A percentile compares a stretch with the other conserved stretches of the same genome.
These are phyloP conservation scores for Phallus indusiatus DNA, from an alignment of 768 basidiomycete species.

Conservation along the genomic window DNA sequence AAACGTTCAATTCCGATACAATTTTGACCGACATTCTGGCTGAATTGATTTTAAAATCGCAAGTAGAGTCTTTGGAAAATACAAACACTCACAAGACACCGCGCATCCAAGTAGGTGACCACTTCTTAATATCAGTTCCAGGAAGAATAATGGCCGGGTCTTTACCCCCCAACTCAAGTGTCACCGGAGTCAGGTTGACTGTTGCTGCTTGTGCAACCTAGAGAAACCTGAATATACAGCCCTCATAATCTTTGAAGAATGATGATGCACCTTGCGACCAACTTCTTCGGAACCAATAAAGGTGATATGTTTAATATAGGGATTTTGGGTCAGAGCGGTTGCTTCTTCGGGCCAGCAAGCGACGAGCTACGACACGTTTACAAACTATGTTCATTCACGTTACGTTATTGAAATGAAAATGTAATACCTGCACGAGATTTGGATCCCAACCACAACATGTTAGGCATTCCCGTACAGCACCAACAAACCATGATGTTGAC, in stretches of 20 bases:
- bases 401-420: not conserved
- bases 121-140: constrained; percentile 71
- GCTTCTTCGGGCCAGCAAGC: constrained; percentile 88
- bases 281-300: constrained; percentile 81
- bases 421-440: constrained; percentile 75
- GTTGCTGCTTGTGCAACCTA: constrained; percentile 80
- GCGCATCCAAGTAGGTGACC: constrained; percentile 78
- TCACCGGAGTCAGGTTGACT: constrained; percentile 81
- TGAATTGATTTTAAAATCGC: constrained; percentile 21
- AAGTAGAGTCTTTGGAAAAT: not conserved
- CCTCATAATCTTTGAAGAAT: not conserved
- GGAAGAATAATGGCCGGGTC: constrained; percentile 89
- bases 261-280: constrained; percentile 52
- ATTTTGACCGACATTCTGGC: constrained; percentile 91
- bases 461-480: constrained; percentile 70
- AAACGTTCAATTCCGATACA: constrained; percentile 96
- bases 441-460: constrained; percentile 71
- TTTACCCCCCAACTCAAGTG: constrained; percentile 91
- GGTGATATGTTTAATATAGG: constrained; percentile 84
- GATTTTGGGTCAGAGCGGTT: constrained; percentile 66
- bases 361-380: constrained; percentile 40
- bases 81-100: constrained; percentile 69
- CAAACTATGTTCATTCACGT: not conserved
- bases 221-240: not conserved
- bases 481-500: constrained; percentile 79